phyloP scores from a whole-genome alignment of 2,329 filamentous ascomycete species.

The Cladosporium sphaerospermum region DNA sequence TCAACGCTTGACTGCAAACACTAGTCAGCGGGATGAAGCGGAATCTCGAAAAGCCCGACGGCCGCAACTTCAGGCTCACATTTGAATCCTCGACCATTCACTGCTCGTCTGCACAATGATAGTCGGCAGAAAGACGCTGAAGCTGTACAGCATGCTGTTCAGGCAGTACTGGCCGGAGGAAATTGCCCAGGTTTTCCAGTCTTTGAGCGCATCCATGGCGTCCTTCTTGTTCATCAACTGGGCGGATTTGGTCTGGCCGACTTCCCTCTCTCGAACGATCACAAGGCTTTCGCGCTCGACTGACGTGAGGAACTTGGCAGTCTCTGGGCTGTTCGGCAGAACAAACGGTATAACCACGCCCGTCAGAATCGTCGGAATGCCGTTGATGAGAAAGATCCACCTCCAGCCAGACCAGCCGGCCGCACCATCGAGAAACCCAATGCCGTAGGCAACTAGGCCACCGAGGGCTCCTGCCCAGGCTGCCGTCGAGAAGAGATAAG shows the following conservation, averaged over 20 bases:
- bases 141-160: constrained; percentile 74
- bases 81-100: constrained; percentile 55
- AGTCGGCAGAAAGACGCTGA: constrained; percentile 70
- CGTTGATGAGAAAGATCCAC: constrained; percentile 53
- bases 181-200: constrained; percentile 72
- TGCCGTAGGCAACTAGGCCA: constrained; percentile 37
- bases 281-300: constrained; percentile 56
- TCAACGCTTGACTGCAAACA: constrained; percentile 40
- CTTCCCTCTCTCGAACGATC: constrained; percentile 48
- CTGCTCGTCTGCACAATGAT: constrained; percentile 65
- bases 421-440: constrained; percentile 63
- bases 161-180: constrained; percentile 64
- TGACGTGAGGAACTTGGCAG: constrained; percentile 53
- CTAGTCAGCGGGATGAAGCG: too few relatives aligned
- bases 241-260: constrained; percentile 64
- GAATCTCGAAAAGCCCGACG: too few relatives aligned
- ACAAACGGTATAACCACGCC: constrained; percentile 1
- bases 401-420: constrained; percentile 61
- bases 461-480: constrained; percentile 45
- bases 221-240: constrained; percentile 57
- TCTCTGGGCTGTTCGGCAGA: constrained; percentile 61
- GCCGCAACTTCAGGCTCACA: constrained; percentile 48
- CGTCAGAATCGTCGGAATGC: constrained; percentile 1
- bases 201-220: constrained; percentile 59
- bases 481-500: constrained; percentile 41